Evolutionary conservation across 2,329 filamentous ascomycete species (phyloP).

Genomic region (Arthrocladium fulminans): DNA sequence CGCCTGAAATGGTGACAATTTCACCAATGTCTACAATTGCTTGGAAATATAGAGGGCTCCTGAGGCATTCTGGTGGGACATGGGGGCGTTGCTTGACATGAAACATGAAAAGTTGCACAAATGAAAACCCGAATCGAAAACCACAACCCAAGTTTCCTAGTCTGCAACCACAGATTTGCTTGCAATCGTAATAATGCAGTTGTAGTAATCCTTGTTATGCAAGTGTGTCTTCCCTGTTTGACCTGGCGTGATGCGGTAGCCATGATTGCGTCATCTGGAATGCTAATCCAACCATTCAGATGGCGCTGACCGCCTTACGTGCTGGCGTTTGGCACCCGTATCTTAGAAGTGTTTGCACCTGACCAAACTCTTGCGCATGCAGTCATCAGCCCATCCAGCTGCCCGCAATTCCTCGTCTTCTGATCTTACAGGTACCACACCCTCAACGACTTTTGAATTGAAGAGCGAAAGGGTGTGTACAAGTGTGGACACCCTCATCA

Average conservation of each 20-base stretch:
- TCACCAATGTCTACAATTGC: neutral
- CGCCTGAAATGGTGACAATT: neutral
- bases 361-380: conserved; percentile 1
- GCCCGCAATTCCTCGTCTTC: neutral
- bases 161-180: neutral
- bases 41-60: neutral
- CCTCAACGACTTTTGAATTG: neutral
- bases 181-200: no score
- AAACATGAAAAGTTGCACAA: neutral
- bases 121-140: neutral
- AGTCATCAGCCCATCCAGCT: neutral
- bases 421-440: neutral
- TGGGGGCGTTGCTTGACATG: conserved; percentile 2
- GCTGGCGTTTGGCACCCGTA: neutral
- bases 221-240: conserved; percentile 1
- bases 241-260: neutral
- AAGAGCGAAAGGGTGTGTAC: neutral
- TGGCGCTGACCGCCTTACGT: conserved; percentile 4
- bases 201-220: no score
- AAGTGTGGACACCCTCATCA: neutral
- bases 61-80: neutral
- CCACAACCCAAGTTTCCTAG: neutral
- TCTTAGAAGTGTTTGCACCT: neutral
- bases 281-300: conserved; percentile 1
- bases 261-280: conserved; percentile 4